Base-by-base conservation (phyloP, 1,139 yeast genomes). In the Debaryomycetaceae sp. region DNA sequence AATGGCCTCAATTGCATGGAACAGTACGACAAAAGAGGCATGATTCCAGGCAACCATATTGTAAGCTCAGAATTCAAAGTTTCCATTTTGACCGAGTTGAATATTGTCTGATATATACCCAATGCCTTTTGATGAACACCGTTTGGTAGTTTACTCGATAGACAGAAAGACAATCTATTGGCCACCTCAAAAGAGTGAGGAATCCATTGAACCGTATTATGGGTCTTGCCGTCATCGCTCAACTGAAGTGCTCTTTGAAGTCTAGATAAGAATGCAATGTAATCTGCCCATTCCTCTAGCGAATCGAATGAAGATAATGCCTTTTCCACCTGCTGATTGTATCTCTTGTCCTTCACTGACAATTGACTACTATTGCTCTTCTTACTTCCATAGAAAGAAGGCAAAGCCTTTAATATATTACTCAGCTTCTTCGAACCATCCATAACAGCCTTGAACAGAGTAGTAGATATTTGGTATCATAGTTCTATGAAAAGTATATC, bases 231-330 rank as follows among this genome's bases (percentile, higher is more conserved):
- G 45, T 61, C 68, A 1, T 59, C 66, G 5, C 55, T 56, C 24
- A 68, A 56, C 49, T 62, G 74, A 36, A 90, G 66, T 0, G 93
- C 83, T 60, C 89, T 87, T 50, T 83, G 82, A 9, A 93, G 75
- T 52, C 87, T 80, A 1, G 93, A 83, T 39, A 95, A 70, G 60
- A 89, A 90, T 20, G 97, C 85, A 47, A 93, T 93, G 63, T 91
- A 90, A 60, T 93, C 99, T n/a, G 99, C 98, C 99, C 99, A 93
- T 69, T 91, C 98, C 37, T 83, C 86, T 1, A 90, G 84, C n/a
- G 83, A 65, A 45, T 88, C 97, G 68, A 93, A 93, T n/a, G 83
- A 72, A 6, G 79, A 72, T 24, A 93, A 68, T 0, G 95, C 90
- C 51, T 84, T 81, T 47, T 87, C 96, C 6, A 90, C 78, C 50